Evolutionary conservation across 139 green algal genomes (phyloP).

Genomic region (Picochlorum sp.): DNA sequence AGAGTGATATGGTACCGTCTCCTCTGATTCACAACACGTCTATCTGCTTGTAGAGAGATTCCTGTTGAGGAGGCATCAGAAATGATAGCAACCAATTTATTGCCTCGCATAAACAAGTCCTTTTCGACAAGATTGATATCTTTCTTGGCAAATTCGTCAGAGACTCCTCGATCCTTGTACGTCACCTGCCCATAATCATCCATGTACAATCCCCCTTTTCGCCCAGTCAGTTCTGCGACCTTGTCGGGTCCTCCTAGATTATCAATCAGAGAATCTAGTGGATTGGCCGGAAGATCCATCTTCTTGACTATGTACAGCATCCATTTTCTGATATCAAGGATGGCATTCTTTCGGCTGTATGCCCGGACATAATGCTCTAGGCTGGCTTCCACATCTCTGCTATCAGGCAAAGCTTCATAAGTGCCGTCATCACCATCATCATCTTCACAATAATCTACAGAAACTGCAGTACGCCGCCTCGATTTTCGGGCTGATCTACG

Average conservation of each 20-base stretch:
- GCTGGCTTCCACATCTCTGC: neutral
- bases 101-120: constrained; percentile 35
- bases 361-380: neutral
- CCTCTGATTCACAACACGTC: constrained; percentile 34
- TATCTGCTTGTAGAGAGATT: constrained; percentile 48
- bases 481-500: no score
- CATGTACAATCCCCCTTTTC: constrained; percentile 31
- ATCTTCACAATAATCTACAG: no score
- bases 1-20: constrained; percentile 76
- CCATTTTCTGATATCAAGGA: constrained; percentile 18
- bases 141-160: constrained; percentile 6
- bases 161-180: constrained; percentile 53
- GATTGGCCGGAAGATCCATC: constrained; percentile 72
- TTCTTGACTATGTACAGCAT: constrained; percentile 23
- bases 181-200: constrained; percentile 47
- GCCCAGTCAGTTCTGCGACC: constrained; percentile 73
- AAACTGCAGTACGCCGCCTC: no score
- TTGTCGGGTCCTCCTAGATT: constrained; percentile 53
- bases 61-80: constrained; percentile 74
- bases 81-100: constrained; percentile 88
- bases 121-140: constrained; percentile 29
- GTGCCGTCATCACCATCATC: no score
- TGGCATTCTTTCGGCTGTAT: neutral
- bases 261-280: constrained; percentile 78
- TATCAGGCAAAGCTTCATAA: neutral